Percentiles rank a stretch among this genome's conserved stretches.
Conservation (phyloP, 257 asterid species). For the Prunella vulgaris region DNA sequence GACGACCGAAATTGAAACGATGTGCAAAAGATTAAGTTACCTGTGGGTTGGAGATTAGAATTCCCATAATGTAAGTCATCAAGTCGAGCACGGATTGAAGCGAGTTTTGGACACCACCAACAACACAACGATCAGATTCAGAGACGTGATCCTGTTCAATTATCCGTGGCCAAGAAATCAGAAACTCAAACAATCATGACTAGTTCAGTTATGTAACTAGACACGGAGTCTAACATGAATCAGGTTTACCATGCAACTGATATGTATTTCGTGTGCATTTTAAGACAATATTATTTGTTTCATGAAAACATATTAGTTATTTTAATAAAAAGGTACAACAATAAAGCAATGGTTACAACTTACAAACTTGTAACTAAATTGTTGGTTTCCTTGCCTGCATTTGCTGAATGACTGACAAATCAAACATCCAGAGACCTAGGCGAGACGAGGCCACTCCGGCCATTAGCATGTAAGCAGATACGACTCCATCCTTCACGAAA, state of each 20-base stretch:
- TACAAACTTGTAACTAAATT: too few species aligned
- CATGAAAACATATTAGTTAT: background rate
- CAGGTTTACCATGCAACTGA: too few species aligned
- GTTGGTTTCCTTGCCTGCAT: constrained; percentile 65
- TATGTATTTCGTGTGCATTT: background rate
- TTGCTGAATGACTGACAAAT: constrained; percentile 81
- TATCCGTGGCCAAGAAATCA: too few species aligned
- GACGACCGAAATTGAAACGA: too few species aligned
- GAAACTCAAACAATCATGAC: too few species aligned
- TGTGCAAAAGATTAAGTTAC: constrained; percentile 37
- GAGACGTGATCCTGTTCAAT: constrained; percentile 55
- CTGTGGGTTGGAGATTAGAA: constrained; percentile 79
- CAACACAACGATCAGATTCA: constrained; percentile 70
- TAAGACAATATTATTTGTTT: background rate
- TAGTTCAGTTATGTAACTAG: too few species aligned
- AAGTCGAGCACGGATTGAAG: constrained; percentile 73
- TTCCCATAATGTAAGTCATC: constrained; percentile 77
- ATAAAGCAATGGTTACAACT: too few species aligned
- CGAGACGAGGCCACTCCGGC: constrained; percentile 85
- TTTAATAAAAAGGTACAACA: background rate
- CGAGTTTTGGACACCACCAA: constrained; percentile 93
- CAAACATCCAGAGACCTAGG: constrained; percentile 96
- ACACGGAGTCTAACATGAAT: too few species aligned
- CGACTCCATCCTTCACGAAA: constrained; percentile 35
- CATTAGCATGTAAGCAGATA: constrained; percentile 66